Percentiles rank a stretch among this genome's conserved stretches.
Conservation (phyloP, 1,284 basidiomycete species). For the Stereum hirsutum region DNA sequence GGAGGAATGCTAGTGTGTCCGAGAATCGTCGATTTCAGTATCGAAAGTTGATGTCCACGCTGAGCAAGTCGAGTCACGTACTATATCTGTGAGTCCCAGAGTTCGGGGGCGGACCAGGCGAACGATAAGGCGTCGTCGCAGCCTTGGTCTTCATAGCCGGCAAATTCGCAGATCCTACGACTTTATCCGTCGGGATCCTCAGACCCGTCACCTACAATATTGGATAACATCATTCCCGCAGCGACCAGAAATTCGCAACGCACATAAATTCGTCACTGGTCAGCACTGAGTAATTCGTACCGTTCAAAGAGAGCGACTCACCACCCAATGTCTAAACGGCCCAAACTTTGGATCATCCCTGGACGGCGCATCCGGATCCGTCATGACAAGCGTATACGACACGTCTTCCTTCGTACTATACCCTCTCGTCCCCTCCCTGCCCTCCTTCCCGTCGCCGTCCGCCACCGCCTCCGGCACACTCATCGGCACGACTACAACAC, state of each 20-base stretch:
- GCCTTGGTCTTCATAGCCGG: slow-evolving; percentile 34
- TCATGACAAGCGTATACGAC: slow-evolving; percentile 54
- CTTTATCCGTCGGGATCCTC: slow-evolving; percentile 29
- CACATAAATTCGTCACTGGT: too few relatives aligned
- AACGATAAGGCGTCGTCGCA: slow-evolving; percentile 45
- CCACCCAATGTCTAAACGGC: slow-evolving; percentile 61
- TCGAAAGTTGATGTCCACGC: too few relatives aligned
- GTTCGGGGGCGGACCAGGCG: slow-evolving; percentile 46
- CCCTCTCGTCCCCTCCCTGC: too few relatives aligned
- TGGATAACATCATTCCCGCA: not conserved
- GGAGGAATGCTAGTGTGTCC: slow-evolving; percentile 36
- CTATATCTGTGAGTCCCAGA: slow-evolving; percentile 54
- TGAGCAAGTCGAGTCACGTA: slow-evolving; percentile 17
- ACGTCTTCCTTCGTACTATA: slow-evolving; percentile 23
- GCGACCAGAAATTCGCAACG: too few relatives aligned
- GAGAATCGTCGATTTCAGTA: not conserved
- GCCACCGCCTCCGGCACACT: slow-evolving; percentile 23
- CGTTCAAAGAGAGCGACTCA: slow-evolving; percentile 22
- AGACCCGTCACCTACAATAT: slow-evolving; percentile 44
- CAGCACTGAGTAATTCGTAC: not conserved
- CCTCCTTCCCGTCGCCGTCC: slow-evolving; percentile 11
- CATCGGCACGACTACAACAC: slow-evolving; percentile 39
- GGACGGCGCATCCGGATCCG: slow-evolving; percentile 63
- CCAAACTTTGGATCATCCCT: slow-evolving; percentile 42
- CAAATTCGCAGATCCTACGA: slow-evolving; percentile 23